These are phyloP conservation scores for Colletotrichum echinochloae DNA, from an alignment of 2,329 filamentous ascomycete species.

Conservation along the genomic window DNA sequence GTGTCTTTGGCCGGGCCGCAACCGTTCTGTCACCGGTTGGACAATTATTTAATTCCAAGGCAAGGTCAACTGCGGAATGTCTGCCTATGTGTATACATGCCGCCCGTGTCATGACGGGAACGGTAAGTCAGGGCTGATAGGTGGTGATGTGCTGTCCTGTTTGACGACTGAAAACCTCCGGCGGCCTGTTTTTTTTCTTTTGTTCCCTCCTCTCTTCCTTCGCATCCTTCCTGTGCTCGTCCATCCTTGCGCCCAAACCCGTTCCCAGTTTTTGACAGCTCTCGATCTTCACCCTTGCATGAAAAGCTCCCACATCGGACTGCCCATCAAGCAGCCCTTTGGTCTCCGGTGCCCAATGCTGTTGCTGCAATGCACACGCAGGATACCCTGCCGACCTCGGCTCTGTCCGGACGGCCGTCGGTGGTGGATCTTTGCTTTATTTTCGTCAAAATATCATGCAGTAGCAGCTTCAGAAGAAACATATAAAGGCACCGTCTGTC, in stretches of 20 bases:
- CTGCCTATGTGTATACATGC: conserved; percentile 9
- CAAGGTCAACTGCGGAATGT: conserved; percentile 4
- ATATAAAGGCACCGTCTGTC: conserved; percentile 10
- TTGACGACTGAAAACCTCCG: conserved; percentile 9
- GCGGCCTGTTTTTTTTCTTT: neutral
- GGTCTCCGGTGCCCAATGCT: conserved; percentile 1
- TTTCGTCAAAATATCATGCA: conserved; percentile 20
- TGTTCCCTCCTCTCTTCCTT: neutral
- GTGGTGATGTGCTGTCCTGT: conserved; percentile 6
- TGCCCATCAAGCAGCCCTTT: conserved; percentile 21
- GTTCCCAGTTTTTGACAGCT: conserved; percentile 23
- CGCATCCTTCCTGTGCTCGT: neutral
- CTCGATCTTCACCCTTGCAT: conserved; percentile 37
- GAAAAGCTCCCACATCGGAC: conserved; percentile 33
- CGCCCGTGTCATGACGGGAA: conserved; percentile 11
- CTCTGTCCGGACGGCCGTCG: conserved; percentile 10
- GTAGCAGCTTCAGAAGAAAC: conserved; percentile 22
- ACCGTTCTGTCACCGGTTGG: neutral
- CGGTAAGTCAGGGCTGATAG: conserved; percentile 8
- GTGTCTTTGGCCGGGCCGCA: conserved; percentile 5
- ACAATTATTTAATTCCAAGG: neutral
- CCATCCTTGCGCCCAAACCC: conserved; percentile 4
- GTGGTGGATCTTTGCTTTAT: conserved; percentile 10
- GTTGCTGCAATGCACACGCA: conserved; percentile 8
- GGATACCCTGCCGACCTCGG: conserved; percentile 24